These are phyloP conservation scores for Echinosophora koreensis DNA, from an alignment of 306 rosid species.

Conservation along the genomic window DNA sequence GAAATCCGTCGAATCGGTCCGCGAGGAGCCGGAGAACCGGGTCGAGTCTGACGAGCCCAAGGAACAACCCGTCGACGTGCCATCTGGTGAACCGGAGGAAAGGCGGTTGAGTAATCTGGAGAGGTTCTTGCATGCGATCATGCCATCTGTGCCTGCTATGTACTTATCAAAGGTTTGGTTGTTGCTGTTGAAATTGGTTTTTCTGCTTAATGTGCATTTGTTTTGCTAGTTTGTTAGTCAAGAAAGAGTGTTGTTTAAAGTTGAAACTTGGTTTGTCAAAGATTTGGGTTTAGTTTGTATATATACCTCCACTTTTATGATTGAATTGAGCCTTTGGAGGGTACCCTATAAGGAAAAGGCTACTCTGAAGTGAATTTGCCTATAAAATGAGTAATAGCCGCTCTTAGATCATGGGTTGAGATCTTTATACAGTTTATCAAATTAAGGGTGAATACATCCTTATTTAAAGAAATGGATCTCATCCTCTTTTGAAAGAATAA, in stretches of 20 bases:
- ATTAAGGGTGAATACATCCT: too few species aligned
- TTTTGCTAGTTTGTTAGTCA: neutral
- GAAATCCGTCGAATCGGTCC: neutral
- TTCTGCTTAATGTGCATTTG: neutral
- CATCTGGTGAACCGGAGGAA: conserved; percentile 39
- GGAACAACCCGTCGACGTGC: conserved; percentile 34
- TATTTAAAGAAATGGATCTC: too few species aligned
- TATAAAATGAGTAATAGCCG: too few species aligned
- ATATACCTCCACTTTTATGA: neutral
- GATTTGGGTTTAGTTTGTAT: neutral
- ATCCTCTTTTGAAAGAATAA: too few species aligned
- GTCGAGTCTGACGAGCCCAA: conserved; percentile 31
- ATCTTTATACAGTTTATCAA: too few species aligned
- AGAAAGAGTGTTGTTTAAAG: neutral
- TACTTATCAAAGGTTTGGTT: conserved; percentile 61
- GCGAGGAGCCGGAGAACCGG: conserved; percentile 45
- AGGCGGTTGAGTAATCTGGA: conserved; percentile 63
- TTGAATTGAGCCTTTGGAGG: neutral
- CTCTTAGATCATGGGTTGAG: too few species aligned
- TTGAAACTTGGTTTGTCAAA: neutral
- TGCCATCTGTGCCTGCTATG: conserved; percentile 68
- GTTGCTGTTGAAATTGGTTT: neutral
- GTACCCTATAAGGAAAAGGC: too few species aligned
- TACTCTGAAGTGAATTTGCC: too few species aligned
- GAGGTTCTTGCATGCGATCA: conserved; percentile 66